Conservation (phyloP, 75 land plant species). For the Sequoiadendron giganteum region DNA sequence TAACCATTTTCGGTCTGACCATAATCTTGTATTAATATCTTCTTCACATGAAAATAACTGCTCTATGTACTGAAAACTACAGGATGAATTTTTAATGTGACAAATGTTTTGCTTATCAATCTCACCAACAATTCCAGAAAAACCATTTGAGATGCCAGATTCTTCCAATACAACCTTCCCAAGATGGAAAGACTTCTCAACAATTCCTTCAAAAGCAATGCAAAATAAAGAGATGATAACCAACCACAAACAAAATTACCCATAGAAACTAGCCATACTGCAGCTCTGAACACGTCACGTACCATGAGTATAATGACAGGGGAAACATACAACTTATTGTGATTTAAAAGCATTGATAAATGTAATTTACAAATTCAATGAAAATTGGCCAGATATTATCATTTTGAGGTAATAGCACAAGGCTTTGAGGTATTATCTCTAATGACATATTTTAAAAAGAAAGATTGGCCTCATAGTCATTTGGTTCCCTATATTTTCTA, state of each 20-base stretch:
- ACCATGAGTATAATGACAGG: slow-evolving; percentile 10
- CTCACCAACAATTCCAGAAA: slow-evolving; percentile 1
- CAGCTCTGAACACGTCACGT: slow-evolving; percentile 3
- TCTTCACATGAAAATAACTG: slow-evolving; percentile 46
- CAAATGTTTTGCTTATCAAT: neutral
- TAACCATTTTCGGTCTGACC: too few relatives aligned
- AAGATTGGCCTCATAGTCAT: too few relatives aligned
- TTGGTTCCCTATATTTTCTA: too few relatives aligned
- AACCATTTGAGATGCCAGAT: neutral
- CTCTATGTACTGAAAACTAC: neutral
- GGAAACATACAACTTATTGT: neutral
- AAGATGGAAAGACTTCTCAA: neutral
- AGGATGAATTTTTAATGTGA: slow-evolving; percentile 2
- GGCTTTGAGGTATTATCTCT: too few relatives aligned
- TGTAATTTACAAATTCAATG: neutral
- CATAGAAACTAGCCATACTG: slow-evolving; percentile 10
- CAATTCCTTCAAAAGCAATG: neutral
- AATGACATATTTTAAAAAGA: too few relatives aligned
- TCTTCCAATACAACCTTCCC: slow-evolving; percentile 2
- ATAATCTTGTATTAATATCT: too few relatives aligned
- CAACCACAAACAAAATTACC: slow-evolving; percentile 6
- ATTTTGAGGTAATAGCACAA: neutral
- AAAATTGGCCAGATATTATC: neutral
- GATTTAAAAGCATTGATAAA: neutral
- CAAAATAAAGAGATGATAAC: neutral